Base-by-base conservation (phyloP, 2,329 filamentous ascomycete genomes). In the Nemania abortiva region DNA sequence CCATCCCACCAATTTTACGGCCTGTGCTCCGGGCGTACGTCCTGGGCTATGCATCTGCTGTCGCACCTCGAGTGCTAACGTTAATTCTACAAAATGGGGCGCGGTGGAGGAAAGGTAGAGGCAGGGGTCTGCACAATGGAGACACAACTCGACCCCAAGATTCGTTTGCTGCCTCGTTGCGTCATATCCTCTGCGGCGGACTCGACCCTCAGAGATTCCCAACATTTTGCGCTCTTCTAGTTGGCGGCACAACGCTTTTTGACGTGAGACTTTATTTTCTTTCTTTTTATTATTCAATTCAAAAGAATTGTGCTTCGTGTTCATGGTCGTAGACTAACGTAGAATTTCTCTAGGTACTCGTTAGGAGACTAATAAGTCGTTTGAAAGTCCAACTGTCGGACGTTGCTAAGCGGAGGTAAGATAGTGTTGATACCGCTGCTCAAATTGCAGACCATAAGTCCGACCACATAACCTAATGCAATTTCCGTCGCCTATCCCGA, bases 201-300 rank as follows among this genome's bases (percentile, higher is more conserved):
- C 79, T 90, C 18, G 86, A 88, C 53, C 80, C 81, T 64, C 84
- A 85, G 68, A 83, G 88, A 9, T 91, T 91, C 74, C 88, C 89
- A 52, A 83, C 88, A 3, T 91, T 91, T 75, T 91, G 89, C 76
- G 89, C 88, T 7, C 81, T 84, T 6, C 79, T 91, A 10, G 85
- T 88, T 47, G 89, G 89, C 39, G 88, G 88, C 47, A 86, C 85
- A 70, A 89, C 88, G 27, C 76, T 90, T n/a, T 76, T 90, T n/a
- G 84, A 89, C 82, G 88, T 87, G 80, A 74, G 83, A 72, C 47
- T 3, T 49, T 31, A 54, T 37, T 13, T 9, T 37, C 34, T 34
- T 3, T 49, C 22, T 45, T 22, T 45, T 6, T 29, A 37, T 37
- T 37, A 3, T 37, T 37, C 24, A 11, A 37, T 54, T 55, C n/a